Percentiles rank a stretch among this genome's conserved stretches.
These are phyloP conservation scores for Suhomyces coccinellae DNA, from an alignment of 1,139 yeast genomes.

Conservation along the genomic window DNA sequence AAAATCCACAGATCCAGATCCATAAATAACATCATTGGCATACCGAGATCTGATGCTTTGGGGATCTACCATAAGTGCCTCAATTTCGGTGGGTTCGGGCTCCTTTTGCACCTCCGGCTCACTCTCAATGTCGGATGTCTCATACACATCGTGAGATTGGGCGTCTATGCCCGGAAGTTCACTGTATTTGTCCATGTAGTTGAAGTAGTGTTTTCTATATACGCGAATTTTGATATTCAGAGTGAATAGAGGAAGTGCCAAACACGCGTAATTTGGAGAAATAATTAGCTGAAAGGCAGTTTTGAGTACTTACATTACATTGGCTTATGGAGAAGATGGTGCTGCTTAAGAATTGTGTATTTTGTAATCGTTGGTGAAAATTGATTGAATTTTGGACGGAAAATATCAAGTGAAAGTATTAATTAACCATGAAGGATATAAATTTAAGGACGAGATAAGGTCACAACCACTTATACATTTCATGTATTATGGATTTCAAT, in stretches of 20 bases:
- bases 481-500: too few species aligned
- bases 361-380: too few species aligned
- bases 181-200: conserved; percentile 21
- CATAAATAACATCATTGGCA: conserved; percentile 20
- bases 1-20: conserved; percentile 29
- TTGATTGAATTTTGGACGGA: too few species aligned
- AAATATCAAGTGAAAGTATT: too few species aligned
- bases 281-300: too few species aligned
- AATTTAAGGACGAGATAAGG: too few species aligned
- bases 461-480: too few species aligned
- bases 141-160: conserved; percentile 42
- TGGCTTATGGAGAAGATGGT: background rate
- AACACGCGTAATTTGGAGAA: background rate
- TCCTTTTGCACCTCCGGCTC: conserved; percentile 16
- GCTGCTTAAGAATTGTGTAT: too few species aligned
- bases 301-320: too few species aligned
- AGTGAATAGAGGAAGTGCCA: background rate
- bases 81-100: conserved; percentile 14
- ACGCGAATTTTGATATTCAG: too few species aligned
- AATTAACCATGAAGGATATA: too few species aligned
- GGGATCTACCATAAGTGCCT: conserved; percentile 20
- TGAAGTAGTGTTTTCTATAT: background rate
- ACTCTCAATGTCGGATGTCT: conserved; percentile 52
- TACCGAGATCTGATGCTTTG: conserved; percentile 24
- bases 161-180: conserved; percentile 31